phyloP scores from a whole-genome alignment of 306 rosid genomes.

The Ziziphus jujuba region DNA sequence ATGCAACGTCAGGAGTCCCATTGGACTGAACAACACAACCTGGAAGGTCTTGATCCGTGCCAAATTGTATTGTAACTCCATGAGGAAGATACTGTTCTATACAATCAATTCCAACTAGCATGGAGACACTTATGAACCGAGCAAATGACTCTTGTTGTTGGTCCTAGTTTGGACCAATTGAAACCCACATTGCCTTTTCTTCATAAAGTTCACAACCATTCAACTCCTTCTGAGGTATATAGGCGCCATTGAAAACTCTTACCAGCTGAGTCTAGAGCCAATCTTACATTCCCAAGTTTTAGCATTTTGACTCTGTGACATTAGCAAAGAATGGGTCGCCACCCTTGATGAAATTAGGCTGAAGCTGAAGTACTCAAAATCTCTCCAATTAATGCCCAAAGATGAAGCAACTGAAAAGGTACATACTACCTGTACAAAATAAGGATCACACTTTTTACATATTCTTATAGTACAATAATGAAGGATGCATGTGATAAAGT shows the following conservation, averaged over 20 bases:
- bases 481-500: no score
- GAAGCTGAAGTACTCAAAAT: conserved; percentile 37
- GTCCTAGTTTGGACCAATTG: conserved; percentile 16
- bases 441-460: no score
- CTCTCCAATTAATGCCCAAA: conserved; percentile 78
- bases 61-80: conserved; percentile 58
- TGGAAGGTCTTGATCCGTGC: conserved; percentile 62
- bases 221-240: conserved; percentile 23
- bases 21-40: conserved; percentile 8
- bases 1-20: conserved; percentile 20
- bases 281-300: conserved; percentile 34
- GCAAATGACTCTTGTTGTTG: conserved; percentile 19
- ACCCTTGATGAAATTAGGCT: background rate
- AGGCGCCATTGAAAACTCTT: conserved; percentile 49
- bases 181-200: conserved; percentile 27
- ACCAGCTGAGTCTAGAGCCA: conserved; percentile 26
- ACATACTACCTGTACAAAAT: no score
- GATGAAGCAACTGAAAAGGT: conserved; percentile 52
- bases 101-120: conserved; percentile 42
- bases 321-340: conserved; percentile 31
- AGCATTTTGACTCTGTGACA: conserved; percentile 36
- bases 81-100: conserved; percentile 49
- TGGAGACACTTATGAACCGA: conserved; percentile 37
- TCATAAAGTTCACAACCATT: conserved; percentile 29
- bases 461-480: no score